Conservation (phyloP, 1,284 basidiomycete species). For the Amylostereum areolatum region DNA sequence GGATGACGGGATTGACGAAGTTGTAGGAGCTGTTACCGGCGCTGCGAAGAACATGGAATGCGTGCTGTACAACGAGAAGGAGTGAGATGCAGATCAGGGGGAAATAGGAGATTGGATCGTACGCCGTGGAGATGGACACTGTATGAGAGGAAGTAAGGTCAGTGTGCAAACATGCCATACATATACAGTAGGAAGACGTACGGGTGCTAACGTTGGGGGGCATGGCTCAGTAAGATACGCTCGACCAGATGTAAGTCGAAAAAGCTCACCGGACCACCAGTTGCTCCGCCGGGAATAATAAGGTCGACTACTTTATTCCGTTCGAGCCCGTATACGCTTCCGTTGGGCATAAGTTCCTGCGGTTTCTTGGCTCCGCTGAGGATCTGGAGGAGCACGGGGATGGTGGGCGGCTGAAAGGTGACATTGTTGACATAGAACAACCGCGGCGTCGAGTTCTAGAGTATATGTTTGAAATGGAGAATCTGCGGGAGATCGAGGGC, state of each 20-base stretch:
- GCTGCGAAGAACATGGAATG: slow-evolving; percentile 24
- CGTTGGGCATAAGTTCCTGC: slow-evolving; percentile 23
- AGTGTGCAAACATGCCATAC: neutral
- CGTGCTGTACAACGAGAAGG: slow-evolving; percentile 16
- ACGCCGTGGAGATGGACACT: slow-evolving; percentile 36
- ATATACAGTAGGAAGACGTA: too few species aligned
- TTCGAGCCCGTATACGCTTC: slow-evolving; percentile 22
- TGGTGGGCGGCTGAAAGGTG: slow-evolving; percentile 18
- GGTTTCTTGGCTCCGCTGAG: slow-evolving; percentile 24
- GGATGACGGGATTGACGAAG: slow-evolving; percentile 29
- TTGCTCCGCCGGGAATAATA: slow-evolving; percentile 21
- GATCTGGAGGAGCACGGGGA: slow-evolving; percentile 31
- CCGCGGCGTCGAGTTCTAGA: neutral
- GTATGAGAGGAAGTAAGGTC: slow-evolving; percentile 17
- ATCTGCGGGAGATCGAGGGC: neutral
- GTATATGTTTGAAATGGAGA: neutral
- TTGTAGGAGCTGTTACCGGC: slow-evolving; percentile 26
- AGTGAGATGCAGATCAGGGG: slow-evolving; percentile 1
- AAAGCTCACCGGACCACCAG: slow-evolving; percentile 18
- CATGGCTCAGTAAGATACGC: neutral
- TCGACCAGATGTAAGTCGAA: neutral
- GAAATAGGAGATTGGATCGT: slow-evolving; percentile 1
- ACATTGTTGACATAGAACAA: slow-evolving; percentile 21
- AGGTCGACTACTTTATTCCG: slow-evolving; percentile 29
- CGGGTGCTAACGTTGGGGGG: too few species aligned